Percentiles rank a stretch among this genome's conserved stretches.
phyloP scores from a whole-genome alignment of 495 filamentous ascomycete species.

The Bacidia rubella region DNA sequence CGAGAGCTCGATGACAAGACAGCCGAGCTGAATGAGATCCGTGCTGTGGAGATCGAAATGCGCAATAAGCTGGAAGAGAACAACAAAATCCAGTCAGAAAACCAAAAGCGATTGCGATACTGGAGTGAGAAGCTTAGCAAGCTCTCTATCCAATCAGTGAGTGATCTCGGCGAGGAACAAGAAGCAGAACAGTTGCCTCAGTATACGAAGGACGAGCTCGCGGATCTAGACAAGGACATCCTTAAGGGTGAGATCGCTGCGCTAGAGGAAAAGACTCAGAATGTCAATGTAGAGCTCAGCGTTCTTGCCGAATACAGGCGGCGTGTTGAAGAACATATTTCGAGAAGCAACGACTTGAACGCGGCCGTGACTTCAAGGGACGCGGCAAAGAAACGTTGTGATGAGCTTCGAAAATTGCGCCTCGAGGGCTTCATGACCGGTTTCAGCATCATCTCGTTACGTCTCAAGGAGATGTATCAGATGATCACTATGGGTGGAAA shows the following conservation, averaged over 20 bases:
- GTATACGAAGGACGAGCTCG: slow-evolving; percentile 81
- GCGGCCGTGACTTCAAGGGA: slow-evolving; percentile 65
- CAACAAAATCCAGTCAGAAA: slow-evolving; percentile 75
- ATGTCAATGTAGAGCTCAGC: slow-evolving; percentile 73
- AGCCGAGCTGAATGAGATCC: slow-evolving; percentile 75
- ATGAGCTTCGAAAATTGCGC: slow-evolving; percentile 77
- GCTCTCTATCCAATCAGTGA: slow-evolving; percentile 59
- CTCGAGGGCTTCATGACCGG: slow-evolving; percentile 98
- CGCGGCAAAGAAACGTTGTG: slow-evolving; percentile 72
- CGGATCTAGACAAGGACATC: slow-evolving; percentile 78
- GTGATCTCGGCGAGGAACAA: slow-evolving; percentile 48
- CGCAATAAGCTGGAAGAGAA: slow-evolving; percentile 94
- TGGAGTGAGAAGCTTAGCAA: slow-evolving; percentile 84
- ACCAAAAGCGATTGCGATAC: slow-evolving; percentile 69
- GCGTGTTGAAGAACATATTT: slow-evolving; percentile 71
- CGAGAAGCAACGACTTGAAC: slow-evolving; percentile 66
- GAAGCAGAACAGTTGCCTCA: slow-evolving; percentile 50
- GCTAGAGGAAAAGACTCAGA: slow-evolving; percentile 86
- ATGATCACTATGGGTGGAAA: slow-evolving; percentile 99
- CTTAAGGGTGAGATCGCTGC: slow-evolving; percentile 79
- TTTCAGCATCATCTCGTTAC: slow-evolving; percentile 84
- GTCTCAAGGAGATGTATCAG: slow-evolving; percentile 99
- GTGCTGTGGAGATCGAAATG: slow-evolving; percentile 93
- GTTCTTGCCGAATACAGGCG: slow-evolving; percentile 90
- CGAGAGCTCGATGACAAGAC: slow-evolving; percentile 75